Base-by-base conservation (phyloP, 2,329 filamentous ascomycete species). In the Aspergillus thermomutatus region DNA sequence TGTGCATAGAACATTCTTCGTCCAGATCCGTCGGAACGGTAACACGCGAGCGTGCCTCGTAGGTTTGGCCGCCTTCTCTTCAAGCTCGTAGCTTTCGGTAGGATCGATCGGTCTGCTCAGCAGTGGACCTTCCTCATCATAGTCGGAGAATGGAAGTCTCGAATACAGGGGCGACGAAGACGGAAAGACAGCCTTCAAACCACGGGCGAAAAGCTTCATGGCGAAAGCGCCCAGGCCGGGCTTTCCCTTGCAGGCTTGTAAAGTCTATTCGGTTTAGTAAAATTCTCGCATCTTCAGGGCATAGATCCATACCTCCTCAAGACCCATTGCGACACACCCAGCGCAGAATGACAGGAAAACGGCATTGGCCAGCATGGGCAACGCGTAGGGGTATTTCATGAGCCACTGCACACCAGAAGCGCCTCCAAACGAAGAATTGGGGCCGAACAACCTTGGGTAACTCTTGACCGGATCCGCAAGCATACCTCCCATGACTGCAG, bases 301-400 rank as follows among this genome's bases (percentile, higher is more conserved):
- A 11, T 17, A 25, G 2, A 17, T 17, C 7, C 23, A 41, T 64
- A 72, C 69, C 68, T 90, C 87, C 75, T 90, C 85, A 8, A 91
- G 77, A 19, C 83, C 85, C 31, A 89, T 75, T 50, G 84, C 77
- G n/a, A 88, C 81, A 14, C 81, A 73, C 10, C 79, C 62, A 0
- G 83, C 82, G 3, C 84, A 83, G 3, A 78, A 68, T 1, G 80
- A 66, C 19, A 90, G 75, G 59, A 87, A 84, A 1, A 81, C 59
- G 4, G 83, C 82, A 65, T 86, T 89, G 49, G 88, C 78, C 4
- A 90, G 71, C 68, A 88, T 89, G 0, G 88, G 88, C 50, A 89
- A 73, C 1, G 87, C 86, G 69, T 88, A 90, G 0, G 87, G 87
- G 67, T 84, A 90, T 47, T 71, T 74, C 25, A 74, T 78, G 69